Base-by-base conservation (phyloP, 2,329 filamentous ascomycete genomes). In the Paraconiothyrium brasiliense region DNA sequence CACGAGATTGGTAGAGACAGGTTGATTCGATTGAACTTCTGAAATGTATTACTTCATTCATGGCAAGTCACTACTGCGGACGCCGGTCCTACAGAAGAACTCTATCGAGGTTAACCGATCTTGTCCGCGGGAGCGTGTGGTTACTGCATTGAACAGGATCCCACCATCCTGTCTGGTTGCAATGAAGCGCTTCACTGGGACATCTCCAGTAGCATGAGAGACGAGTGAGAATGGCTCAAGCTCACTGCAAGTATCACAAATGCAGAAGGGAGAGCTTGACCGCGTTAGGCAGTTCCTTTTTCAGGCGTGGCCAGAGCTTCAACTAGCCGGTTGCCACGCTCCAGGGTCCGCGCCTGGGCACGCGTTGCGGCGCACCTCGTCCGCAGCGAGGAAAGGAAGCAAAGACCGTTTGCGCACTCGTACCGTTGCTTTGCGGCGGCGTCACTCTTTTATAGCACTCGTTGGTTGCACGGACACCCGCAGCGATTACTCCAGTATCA, bases 341-440 rank as follows among this genome's bases (percentile, higher is more conserved):
- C 34, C 35, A 54, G 48, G 48, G 48, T 50, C 48, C 48, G 16
- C 39, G 32, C 49, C 22, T 16, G 11, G 14, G 41, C 41, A 9
- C 24, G 46, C 24, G 44, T 30, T 30, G 50, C 34, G 22, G 50
- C 50, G 35, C 24, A 46, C 14, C 27, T 34, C 52, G 52, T 55
- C 52, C 27, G 27, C 41, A 41, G 46, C 43, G 44, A 47, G 54
- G 30, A 46, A 46, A 46, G 22, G 41, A 46, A 46, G 13, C 52
- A 55, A 35, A 35, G 32, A 43, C 49, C 41, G 41, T 58, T 59
- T 54, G 58, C 57, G 49, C 49, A 50, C 37, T 32, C 54, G 51
- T 54, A 35, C 39, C 50, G 30, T 59, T 59, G 57, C 51, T 58
- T 61, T 54, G 51, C 54, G 43, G 43, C 41, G 47, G 52, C 39